A percentile compares a stretch with the other conserved stretches of the same genome.
phyloP scores from a whole-genome alignment of 208 protist species.

The Trypanosoma boissoni region DNA sequence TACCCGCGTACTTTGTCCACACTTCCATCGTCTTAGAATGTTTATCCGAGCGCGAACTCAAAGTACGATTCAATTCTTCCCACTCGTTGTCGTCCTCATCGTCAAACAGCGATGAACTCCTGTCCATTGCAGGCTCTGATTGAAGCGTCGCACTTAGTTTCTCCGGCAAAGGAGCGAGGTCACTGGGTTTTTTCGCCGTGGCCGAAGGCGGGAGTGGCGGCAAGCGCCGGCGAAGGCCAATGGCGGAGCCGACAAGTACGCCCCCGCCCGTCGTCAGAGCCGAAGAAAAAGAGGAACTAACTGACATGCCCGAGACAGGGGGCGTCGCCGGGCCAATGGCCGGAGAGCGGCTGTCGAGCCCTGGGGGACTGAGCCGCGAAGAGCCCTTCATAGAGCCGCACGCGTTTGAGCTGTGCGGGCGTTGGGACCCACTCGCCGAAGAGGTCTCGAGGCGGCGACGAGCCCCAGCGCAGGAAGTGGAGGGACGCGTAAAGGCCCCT shows the following conservation, averaged over 20 bases:
- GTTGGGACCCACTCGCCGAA: neutral
- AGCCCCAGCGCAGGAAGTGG: slow-evolving; percentile 56
- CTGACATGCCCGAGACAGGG: neutral
- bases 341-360: neutral
- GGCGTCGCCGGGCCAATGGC: neutral
- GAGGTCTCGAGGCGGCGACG: slow-evolving; percentile 20
- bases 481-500: slow-evolving; percentile 51
- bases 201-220: slow-evolving; percentile 13
- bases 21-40: neutral
- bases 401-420: neutral
- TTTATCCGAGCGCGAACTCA: slow-evolving; percentile 3
- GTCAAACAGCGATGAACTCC: no score
- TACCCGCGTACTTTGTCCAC: slow-evolving; percentile 11
- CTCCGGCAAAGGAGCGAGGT: no score
- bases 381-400: neutral
- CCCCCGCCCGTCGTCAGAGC: slow-evolving; percentile 5
- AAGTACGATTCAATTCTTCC: slow-evolving; percentile 40
- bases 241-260: neutral
- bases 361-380: neutral
- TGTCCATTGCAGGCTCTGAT: no score
- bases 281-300: neutral
- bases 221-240: slow-evolving; percentile 10
- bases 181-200: no score
- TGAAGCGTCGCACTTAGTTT: no score
- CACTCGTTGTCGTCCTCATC: slow-evolving; percentile 61